phyloP scores from a whole-genome alignment of 2,329 filamentous ascomycete species.

The Sporothrix curviconia region DNA sequence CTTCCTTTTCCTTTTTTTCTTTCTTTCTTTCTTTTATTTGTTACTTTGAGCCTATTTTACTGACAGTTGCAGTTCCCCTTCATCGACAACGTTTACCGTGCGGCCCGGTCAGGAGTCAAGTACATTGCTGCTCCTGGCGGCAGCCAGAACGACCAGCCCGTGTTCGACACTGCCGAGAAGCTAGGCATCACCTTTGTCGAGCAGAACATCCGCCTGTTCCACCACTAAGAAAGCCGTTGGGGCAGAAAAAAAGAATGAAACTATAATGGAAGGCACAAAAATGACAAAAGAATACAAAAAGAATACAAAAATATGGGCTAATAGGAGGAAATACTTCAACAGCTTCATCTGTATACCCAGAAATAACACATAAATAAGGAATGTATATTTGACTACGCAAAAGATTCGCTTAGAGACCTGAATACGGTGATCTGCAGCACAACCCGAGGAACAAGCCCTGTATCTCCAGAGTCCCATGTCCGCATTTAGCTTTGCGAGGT shows the following conservation, averaged over 20 bases:
- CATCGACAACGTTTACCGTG: constrained; percentile 94
- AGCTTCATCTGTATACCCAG: constrained; percentile 13
- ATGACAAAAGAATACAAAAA: not conserved
- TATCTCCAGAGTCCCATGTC: no score
- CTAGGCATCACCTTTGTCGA: constrained; percentile 90
- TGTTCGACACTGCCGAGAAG: constrained; percentile 86
- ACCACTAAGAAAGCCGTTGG: constrained; percentile 64
- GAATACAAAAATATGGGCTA: not conserved
- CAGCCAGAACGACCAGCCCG: constrained; percentile 75
- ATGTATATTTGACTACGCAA: no score
- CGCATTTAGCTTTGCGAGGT: no score
- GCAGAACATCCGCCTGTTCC: constrained; percentile 89
- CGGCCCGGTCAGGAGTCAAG: constrained; percentile 80
- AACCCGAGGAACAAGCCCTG: no score
- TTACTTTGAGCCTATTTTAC: no score
- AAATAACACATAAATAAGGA: not conserved
- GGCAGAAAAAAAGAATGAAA: not conserved
- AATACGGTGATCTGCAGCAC: no score
- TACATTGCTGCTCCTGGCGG: constrained; percentile 92
- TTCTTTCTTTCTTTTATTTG: no score
- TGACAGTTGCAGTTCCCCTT: constrained; percentile 85
- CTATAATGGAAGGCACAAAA: not conserved
- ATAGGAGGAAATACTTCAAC: constrained; percentile 8
- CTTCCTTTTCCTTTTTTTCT: constrained; percentile 9
- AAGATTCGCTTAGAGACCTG: no score